Conservation (phyloP, 768 basidiomycete species). For the Lentinula lateritia region DNA sequence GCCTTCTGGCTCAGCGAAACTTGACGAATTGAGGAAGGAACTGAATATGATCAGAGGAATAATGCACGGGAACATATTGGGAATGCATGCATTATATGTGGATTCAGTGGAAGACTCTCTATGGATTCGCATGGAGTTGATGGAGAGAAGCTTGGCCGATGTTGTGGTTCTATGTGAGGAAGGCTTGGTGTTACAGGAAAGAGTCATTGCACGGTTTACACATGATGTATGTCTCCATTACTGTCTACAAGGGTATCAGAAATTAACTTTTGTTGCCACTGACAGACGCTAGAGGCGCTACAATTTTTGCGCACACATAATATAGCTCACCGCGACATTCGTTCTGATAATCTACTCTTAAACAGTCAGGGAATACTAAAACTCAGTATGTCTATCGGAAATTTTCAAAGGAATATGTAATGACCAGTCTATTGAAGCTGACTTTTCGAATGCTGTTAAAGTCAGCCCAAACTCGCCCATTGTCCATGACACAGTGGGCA, state of each 20-base stretch:
- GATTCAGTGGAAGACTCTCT: slow-evolving; percentile 59
- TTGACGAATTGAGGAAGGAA: slow-evolving; percentile 59
- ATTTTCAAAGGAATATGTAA: not conserved
- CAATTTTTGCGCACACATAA: slow-evolving; percentile 57
- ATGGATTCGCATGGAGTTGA: slow-evolving; percentile 88
- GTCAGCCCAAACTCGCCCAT: slow-evolving; percentile 47
- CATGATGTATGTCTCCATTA: slow-evolving; percentile 54
- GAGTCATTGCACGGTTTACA: slow-evolving; percentile 67
- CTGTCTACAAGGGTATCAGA: not conserved
- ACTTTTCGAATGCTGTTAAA: slow-evolving; percentile 74
- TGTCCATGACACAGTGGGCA: slow-evolving; percentile 58
- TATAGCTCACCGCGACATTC: slow-evolving; percentile 80
- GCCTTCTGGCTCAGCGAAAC: slow-evolving; percentile 53
- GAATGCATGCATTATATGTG: slow-evolving; percentile 68
- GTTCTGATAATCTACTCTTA: slow-evolving; percentile 78
- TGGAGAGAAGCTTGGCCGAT: slow-evolving; percentile 85
- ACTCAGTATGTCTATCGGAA: slow-evolving; percentile 44
- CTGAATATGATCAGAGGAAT: slow-evolving; percentile 51
- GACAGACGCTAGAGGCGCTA: slow-evolving; percentile 59
- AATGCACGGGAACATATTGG: slow-evolving; percentile 56
- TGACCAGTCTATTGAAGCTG: slow-evolving; percentile 37
- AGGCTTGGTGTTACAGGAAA: slow-evolving; percentile 62
- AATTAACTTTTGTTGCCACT: slow-evolving; percentile 6
- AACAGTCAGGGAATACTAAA: slow-evolving; percentile 68
- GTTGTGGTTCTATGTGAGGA: slow-evolving; percentile 58